Conservation (phyloP, 2,329 filamentous ascomycete species). For the Pseudogymnoascus sp. region DNA sequence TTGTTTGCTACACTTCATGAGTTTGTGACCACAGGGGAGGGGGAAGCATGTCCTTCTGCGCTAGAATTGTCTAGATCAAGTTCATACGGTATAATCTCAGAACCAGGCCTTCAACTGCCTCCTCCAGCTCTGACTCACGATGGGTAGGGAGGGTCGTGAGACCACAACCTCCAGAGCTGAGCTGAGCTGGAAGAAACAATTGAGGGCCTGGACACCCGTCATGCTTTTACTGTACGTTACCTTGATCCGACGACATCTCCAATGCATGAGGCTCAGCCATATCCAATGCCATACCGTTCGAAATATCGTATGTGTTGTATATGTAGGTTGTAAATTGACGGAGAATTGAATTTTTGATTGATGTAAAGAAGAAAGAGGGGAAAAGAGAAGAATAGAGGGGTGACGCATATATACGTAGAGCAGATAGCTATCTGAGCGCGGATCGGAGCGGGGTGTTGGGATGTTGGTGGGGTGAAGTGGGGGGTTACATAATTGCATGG, state of each 20-base stretch:
- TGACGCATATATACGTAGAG: background rate
- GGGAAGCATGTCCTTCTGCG: constrained; percentile 73
- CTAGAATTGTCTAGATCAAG: constrained; percentile 85
- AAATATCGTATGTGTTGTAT: background rate
- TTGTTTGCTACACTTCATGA: constrained; percentile 32
- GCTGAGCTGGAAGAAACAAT: constrained; percentile 14
- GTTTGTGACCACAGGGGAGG: constrained; percentile 37
- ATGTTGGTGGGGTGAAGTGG: background rate
- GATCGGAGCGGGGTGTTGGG: constrained; percentile 4
- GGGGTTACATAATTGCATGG: constrained; percentile 6
- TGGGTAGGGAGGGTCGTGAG: constrained; percentile 14
- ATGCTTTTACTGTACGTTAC: constrained; percentile 37
- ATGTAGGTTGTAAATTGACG: background rate
- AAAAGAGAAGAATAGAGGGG: background rate
- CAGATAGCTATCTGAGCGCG: background rate
- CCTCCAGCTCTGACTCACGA: constrained; percentile 13
- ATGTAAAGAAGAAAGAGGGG: background rate
- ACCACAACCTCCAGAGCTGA: constrained; percentile 11
- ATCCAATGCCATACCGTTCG: constrained; percentile 11
- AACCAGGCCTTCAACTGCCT: constrained; percentile 37
- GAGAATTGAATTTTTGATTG: background rate
- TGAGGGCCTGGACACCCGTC: constrained; percentile 29
- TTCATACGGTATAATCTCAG: constrained; percentile 74
- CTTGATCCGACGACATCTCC: constrained; percentile 35
- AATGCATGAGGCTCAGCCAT: constrained; percentile 24